Conservation (phyloP, 1,284 basidiomycete genomes). For the Tilletia walkeri region DNA sequence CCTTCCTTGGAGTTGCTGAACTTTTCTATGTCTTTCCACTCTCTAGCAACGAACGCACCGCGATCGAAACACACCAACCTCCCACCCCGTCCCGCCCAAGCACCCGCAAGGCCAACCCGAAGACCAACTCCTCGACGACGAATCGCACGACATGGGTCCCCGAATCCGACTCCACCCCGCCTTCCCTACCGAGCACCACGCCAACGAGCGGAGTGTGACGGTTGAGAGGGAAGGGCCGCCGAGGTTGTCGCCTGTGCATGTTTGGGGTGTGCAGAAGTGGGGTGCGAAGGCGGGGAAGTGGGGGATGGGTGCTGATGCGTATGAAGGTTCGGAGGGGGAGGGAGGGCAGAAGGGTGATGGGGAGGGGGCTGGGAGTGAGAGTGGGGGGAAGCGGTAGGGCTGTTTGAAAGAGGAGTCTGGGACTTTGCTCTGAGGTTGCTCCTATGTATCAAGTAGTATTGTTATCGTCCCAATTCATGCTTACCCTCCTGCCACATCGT, state of each 20-base stretch:
- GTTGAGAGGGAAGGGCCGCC: conserved; percentile 32
- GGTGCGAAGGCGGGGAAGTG: conserved; percentile 59
- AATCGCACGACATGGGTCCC: conserved; percentile 15
- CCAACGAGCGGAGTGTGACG: neutral
- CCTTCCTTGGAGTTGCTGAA: neutral
- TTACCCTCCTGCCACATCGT: no score
- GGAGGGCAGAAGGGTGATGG: no score
- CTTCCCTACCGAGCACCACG: conserved; percentile 1
- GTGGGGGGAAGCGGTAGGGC: neutral
- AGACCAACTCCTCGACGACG: conserved; percentile 2
- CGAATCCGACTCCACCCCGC: conserved; percentile 7
- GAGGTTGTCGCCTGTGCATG: conserved; percentile 34
- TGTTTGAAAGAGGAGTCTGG: neutral
- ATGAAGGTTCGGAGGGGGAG: conserved; percentile 55
- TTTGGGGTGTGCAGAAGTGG: conserved; percentile 60
- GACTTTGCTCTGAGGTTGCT: no score
- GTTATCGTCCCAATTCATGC: no score
- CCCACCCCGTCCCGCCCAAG: neutral
- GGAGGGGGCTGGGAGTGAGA: neutral
- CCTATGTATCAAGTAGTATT: no score
- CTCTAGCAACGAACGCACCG: conserved; percentile 5
- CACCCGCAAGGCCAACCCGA: conserved; percentile 9
- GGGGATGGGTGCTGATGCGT: conserved; percentile 58
- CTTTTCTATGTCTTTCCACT: neutral
- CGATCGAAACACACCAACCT: neutral